Percentiles rank a stretch among this genome's conserved stretches.
Conservation (phyloP, 805 yeast species). For the Saccharomyces kudriavzevii region DNA sequence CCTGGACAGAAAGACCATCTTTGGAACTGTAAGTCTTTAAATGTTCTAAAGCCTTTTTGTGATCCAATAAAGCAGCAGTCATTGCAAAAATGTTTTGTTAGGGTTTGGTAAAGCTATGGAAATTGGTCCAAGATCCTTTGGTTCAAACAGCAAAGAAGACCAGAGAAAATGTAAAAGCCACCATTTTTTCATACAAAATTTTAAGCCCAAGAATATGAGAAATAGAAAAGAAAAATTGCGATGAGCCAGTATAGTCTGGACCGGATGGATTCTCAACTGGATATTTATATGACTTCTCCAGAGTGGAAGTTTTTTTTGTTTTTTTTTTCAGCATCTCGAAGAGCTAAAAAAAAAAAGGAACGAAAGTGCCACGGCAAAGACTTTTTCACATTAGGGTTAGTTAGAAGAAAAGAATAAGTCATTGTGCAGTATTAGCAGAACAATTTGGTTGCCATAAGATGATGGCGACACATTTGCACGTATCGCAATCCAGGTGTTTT, state of each 20-base stretch:
- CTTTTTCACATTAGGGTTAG: background rate
- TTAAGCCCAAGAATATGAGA: slow-evolving; percentile 5
- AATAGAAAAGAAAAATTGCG: background rate
- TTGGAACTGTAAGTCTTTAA: slow-evolving; percentile 56
- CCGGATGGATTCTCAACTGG: background rate
- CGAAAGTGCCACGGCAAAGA: background rate
- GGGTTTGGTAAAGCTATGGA: slow-evolving; percentile 1
- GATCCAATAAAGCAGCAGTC: slow-evolving; percentile 31
- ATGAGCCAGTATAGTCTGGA: background rate
- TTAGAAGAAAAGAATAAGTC: background rate
- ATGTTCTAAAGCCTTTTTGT: slow-evolving; percentile 56
- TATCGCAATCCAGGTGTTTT: background rate
- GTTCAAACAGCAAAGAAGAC: background rate
- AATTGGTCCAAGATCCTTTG: background rate
- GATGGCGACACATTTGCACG: background rate
- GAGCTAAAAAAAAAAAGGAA: background rate
- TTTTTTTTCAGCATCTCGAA: background rate
- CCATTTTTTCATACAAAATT: slow-evolving; percentile 3
- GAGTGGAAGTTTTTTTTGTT: background rate
- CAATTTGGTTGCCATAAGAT: background rate
- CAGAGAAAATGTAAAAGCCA: slow-evolving; percentile 5
- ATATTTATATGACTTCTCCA: slow-evolving; percentile 1
- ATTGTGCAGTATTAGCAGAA: background rate
- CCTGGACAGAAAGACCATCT: slow-evolving; percentile 80
- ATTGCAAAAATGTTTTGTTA: background rate